Evolutionary conservation across 371 early-diverging fungal genomes (phyloP), one percentile per base, ranked within the genome.

Genomic region (Phascolomyces articulosus): DNA sequence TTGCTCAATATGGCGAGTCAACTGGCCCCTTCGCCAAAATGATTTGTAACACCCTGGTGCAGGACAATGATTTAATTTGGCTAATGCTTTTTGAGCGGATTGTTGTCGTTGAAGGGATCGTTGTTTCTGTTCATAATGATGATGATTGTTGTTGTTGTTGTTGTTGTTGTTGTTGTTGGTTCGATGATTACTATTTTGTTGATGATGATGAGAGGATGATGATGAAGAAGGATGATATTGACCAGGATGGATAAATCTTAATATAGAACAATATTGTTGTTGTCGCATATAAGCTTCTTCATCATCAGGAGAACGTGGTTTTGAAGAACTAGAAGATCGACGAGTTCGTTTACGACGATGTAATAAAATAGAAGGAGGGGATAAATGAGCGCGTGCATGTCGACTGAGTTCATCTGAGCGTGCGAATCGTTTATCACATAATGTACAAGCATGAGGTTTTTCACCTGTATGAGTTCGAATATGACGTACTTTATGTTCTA

Each of bases 391-490:
- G 44, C 87, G 78, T 24, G 87, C 77, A 72, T 94, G 95, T 48
- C 91, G 83, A 58, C 90, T 87, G 27, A 96, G 85, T 74, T 95
- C 95, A 75, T 96, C 96, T 13, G 93, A 91, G 26, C 95, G 84
- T 34, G 94, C 87, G 77, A 95, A 95, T 15, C 90, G 79, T 74
- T 93, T 93, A 40, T 86, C 84, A 65, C 96, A 95, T 59, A 78
- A 84, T 18, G 81, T 79, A 73, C 95, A 95, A 24, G 77, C 86
- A 70, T 88, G 92, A 2, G 95, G 95, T 55, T 89, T 91, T 68
- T 95, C 95, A 23, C 95, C 95, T 6, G 95, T 95, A 69, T 95
- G 95, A 2, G 93, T 94, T 63, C 93, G 85, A 54, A 92, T 88
- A 77, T 95, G 95, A 41, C 95, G 86, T 21, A 87, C 89, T 73